Base-by-base conservation (phyloP, 257 asterid genomes). In the Vinca minor region DNA sequence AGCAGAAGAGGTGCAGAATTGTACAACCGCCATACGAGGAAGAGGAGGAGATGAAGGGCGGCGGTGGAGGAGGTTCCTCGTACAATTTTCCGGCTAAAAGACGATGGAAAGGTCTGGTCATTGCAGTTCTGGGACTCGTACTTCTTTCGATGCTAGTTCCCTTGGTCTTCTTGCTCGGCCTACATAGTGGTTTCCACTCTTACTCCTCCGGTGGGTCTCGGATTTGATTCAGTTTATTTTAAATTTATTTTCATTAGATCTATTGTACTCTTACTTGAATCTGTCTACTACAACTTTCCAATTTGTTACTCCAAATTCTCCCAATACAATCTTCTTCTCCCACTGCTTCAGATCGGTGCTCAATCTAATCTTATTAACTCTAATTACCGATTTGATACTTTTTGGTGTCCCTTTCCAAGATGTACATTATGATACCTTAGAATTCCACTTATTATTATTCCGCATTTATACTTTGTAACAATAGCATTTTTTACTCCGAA, bases 131-230 rank as follows among this genome's bases (percentile, higher is more conserved):
- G 34, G 89, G 85, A 62, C 86, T 92, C 56, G 98, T 87, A 17
- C 75, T 87, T 13, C 86, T 89, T n/a, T 92, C 98, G 61, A 85
- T 92, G 96, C 95, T 92, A 61, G 97, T 89, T 8, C 96, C 96
- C 18, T 85, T 92, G 20, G 80, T 85, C 71, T 87, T 92, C 75
- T 74, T 89, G 75, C 87, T 92, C 62, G 95, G 98, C 62, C 86
- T 87, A 69, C 95, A 87, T 78, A 79, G 52, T 69, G 79, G 89
- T 41, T 79, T 88, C 77, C 94, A 83, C 70, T 66, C 96, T 60
- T 62, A 89, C 55, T 64, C 78, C 65, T 62, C 42, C 32, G 36
- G 20, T 26, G 46, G 34, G 49, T 64, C 35, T 34, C 12, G 2
- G 15, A 53, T n/a, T n/a, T n/a, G n/a, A n/a, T n/a, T n/a, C 45